Percentiles rank a stretch among this genome's conserved stretches.
phyloP scores from a whole-genome alignment of 805 yeast species.

The Candida montana region DNA sequence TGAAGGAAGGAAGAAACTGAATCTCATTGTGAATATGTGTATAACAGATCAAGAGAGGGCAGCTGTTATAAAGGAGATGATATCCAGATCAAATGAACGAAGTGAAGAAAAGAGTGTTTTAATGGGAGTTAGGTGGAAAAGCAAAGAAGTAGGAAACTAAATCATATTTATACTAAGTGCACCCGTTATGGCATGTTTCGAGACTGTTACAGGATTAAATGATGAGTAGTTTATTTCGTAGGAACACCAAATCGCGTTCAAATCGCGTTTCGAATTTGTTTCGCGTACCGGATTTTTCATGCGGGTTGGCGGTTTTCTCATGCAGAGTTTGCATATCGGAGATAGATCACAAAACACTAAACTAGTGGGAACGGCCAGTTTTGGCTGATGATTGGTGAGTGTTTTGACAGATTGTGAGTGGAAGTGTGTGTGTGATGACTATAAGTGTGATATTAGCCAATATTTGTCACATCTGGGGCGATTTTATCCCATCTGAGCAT shows the following conservation, averaged over 20 bases:
- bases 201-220: neutral
- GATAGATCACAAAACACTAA: too few relatives aligned
- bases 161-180: neutral
- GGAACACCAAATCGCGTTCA: neutral
- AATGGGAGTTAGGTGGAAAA: too few relatives aligned
- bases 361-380: too few relatives aligned
- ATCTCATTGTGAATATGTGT: neutral
- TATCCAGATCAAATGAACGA: neutral
- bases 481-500: too few relatives aligned
- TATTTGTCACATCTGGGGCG: too few relatives aligned
- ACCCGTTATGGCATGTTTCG: neutral
- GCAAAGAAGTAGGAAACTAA: neutral
- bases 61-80: neutral
- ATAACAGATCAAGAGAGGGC: too few relatives aligned
- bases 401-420: too few relatives aligned
- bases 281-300: neutral
- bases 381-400: too few relatives aligned
- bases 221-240: neutral
- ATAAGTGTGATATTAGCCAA: too few relatives aligned
- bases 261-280: conserved; percentile 2
- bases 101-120: neutral
- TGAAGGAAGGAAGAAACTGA: neutral
- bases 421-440: too few relatives aligned
- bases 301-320: conserved; percentile 3
- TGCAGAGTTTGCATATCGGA: neutral